Percentiles rank a stretch among this genome's conserved stretches.
Evolutionary conservation across 1,284 basidiomycete species (phyloP).

Genomic region (Inonotus obliquus): DNA sequence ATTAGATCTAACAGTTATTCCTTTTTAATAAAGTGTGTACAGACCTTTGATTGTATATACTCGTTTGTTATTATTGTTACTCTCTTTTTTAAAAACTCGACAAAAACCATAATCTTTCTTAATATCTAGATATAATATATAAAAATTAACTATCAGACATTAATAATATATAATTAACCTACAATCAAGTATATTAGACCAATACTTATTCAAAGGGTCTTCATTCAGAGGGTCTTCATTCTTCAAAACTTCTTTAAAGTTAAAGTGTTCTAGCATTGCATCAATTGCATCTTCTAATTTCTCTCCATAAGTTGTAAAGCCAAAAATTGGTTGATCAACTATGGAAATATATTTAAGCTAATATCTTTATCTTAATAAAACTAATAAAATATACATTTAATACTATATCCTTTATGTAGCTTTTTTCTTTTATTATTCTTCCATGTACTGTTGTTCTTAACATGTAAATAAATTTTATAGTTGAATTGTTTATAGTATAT

Average conservation of each 20-base stretch:
- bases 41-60: background rate
- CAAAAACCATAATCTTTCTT: background rate
- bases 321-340: background rate
- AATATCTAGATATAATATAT: background rate
- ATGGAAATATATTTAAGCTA: background rate
- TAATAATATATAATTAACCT: background rate
- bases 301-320: background rate
- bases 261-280: background rate
- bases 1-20: background rate
- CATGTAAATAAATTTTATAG: too few relatives aligned
- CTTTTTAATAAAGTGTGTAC: background rate
- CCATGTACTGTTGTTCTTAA: too few relatives aligned
- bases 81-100: background rate
- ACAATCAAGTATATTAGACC: constrained; percentile 1
- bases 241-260: background rate
- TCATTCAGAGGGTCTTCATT: background rate
- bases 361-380: background rate
- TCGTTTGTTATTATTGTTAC: background rate
- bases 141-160: background rate
- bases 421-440: too few relatives aligned
- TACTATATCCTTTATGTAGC: background rate
- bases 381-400: background rate
- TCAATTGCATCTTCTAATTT: background rate
- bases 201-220: background rate
- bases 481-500: too few relatives aligned